Evolutionary conservation across 1,139 yeast genomes (phyloP), one percentile per base, ranked within the genome.

Genomic region (Cylindricascospora bacillispora): DNA sequence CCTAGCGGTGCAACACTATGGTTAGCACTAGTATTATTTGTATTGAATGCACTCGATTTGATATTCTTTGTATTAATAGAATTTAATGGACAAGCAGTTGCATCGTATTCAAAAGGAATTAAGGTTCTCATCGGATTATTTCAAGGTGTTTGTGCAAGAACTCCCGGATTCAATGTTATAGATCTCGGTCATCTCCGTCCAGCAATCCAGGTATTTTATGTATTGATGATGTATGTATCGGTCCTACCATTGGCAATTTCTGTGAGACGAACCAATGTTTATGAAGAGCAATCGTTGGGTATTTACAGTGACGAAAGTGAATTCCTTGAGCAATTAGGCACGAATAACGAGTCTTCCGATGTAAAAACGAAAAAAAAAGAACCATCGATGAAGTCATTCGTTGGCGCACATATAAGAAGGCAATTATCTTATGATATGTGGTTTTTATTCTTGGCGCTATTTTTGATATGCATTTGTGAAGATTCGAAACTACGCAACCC

Each of bases 171-270:
- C 40, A 45, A 79, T 0, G 75, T 78, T 21, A 67, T 86, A 22
- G 73, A 77, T 51, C 55, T 89, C 23, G 60, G 82, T 2, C 52
- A 54, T 27, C 62, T 86, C 32, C 93, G 85, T 46, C 92, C 95
- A 0, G 93, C 94, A 0, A 80, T 86, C 27, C 93, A 83, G 52
- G 93, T 89, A 23, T 75, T 92, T 46, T 89, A 89, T 53, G 67
- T 83, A 73, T 67, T 89, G 38, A 86, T 86, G 97, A 89, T 89
- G 97, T 89, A 89, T 59, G 82, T 89, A 16, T 86, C 97, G 4
- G 95, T 86, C 29, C 63, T 85, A 47, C 98, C 98, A 0, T 62
- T 89, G 47, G 98, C 98, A 25, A 86, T 89, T 46, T 82, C 95
- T 25, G 85, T 89, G 41, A 74, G 98, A 57, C 70, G 95, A 50